Percentiles rank a stretch among this genome's conserved stretches.
These are phyloP conservation scores for Catharanthus roseus DNA, from an alignment of 257 asterid genomes.

Conservation along the genomic window DNA sequence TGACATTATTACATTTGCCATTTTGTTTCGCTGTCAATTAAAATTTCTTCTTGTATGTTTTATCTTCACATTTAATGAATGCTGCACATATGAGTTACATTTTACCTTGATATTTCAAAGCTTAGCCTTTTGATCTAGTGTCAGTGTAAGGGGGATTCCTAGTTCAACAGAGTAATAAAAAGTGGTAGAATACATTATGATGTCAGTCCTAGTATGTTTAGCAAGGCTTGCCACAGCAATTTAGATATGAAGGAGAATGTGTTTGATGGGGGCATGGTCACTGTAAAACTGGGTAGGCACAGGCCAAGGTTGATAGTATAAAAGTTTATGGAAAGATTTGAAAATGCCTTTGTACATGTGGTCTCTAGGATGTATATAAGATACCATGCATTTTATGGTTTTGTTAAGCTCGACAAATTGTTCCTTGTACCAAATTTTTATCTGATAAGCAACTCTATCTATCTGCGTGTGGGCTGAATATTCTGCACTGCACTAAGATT, in stretches of 20 bases:
- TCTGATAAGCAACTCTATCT: no score
- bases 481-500: no score
- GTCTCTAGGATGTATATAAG: no score
- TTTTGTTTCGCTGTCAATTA: not conserved
- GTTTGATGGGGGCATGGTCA: no score
- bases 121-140: no score
- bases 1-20: not conserved
- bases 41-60: conserved; percentile 9
- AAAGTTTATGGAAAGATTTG: not conserved
- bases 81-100: not conserved
- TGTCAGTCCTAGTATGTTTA: not conserved
- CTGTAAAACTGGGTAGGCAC: not conserved
- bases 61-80: not conserved
- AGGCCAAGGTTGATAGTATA: not conserved
- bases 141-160: no score
- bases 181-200: not conserved
- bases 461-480: no score
- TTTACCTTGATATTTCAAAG: not conserved
- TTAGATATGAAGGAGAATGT: not conserved
- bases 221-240: not conserved
- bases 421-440: no score
- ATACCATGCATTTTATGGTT: no score
- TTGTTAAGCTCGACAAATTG: no score
- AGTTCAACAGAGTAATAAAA: no score
- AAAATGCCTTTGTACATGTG: no score